phyloP scores from a whole-genome alignment of 2,329 filamentous ascomycete species.

The Alternaria sp. region DNA sequence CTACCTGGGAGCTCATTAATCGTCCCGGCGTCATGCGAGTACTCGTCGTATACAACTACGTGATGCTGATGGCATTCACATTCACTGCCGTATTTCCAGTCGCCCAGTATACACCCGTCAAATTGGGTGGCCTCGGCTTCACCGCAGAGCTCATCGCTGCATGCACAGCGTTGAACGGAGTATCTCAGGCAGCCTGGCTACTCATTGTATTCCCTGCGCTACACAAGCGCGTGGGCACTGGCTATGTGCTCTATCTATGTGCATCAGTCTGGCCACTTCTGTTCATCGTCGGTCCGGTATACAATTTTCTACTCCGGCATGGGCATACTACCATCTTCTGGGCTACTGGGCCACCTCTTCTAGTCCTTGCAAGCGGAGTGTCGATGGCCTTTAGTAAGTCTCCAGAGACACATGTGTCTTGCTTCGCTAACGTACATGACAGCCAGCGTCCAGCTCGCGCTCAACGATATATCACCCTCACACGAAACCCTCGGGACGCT shows the following conservation, averaged over 20 bases:
- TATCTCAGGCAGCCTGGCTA: slow-evolving; percentile 73
- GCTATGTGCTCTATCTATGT: slow-evolving; percentile 66
- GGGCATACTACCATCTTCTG: slow-evolving; percentile 62
- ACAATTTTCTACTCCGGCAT: slow-evolving; percentile 63
- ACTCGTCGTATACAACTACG: slow-evolving; percentile 69
- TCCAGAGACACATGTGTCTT: neutral
- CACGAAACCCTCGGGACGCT: slow-evolving; percentile 70
- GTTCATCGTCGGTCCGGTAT: slow-evolving; percentile 61
- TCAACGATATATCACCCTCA: slow-evolving; percentile 76
- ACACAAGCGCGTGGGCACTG: slow-evolving; percentile 70
- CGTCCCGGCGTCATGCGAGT: slow-evolving; percentile 70
- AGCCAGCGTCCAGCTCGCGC: slow-evolving; percentile 70
- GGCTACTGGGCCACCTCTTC: slow-evolving; percentile 49
- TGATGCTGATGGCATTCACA: slow-evolving; percentile 71
- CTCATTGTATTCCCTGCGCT: slow-evolving; percentile 72
- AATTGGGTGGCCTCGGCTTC: slow-evolving; percentile 71
- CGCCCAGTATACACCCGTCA: slow-evolving; percentile 68
- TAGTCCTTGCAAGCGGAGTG: slow-evolving; percentile 5
- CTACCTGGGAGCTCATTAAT: slow-evolving; percentile 63
- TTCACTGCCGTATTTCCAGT: slow-evolving; percentile 75
- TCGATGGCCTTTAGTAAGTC: slow-evolving; percentile 54
- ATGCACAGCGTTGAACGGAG: slow-evolving; percentile 69
- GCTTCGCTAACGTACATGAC: slow-evolving; percentile 1
- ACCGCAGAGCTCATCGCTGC: slow-evolving; percentile 67
- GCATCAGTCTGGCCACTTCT: slow-evolving; percentile 68